These are phyloP conservation scores for Kalanchoe fedtschenkoi DNA, from an alignment of 164 flowering plant genomes.

Conservation along the genomic window DNA sequence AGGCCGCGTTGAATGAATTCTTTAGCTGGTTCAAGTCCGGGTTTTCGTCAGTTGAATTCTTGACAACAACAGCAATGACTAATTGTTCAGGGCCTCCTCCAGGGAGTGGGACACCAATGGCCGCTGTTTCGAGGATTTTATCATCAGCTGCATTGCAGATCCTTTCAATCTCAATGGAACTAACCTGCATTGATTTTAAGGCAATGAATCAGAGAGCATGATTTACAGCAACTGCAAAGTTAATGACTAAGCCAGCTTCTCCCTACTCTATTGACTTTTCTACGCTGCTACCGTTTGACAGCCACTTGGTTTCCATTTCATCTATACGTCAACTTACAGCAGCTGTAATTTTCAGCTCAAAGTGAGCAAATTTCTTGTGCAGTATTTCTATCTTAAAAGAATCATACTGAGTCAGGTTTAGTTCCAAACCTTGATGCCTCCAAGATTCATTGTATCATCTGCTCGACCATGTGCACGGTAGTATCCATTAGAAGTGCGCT, in stretches of 20 bases:
- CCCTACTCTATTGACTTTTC: no score
- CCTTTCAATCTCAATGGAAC: conserved; percentile 93
- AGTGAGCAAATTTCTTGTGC: no score
- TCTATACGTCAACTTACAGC: no score
- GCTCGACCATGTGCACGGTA: conserved; percentile 96
- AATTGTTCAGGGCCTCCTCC: conserved; percentile 88
- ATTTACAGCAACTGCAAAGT: no score
- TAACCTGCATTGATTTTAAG: conserved; percentile 35
- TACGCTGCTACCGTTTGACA: no score
- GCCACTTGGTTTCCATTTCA: no score
- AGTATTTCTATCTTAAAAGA: neutral
- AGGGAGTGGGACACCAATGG: conserved; percentile 77
- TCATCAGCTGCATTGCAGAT: conserved; percentile 56
- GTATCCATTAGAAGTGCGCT: conserved; percentile 68
- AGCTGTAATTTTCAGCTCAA: no score
- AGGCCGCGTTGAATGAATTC: conserved; percentile 49
- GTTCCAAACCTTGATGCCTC: conserved; percentile 77
- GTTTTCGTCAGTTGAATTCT: conserved; percentile 20
- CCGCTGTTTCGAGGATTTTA: conserved; percentile 74
- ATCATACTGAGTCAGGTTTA: neutral
- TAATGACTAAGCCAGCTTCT: no score
- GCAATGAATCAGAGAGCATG: neutral
- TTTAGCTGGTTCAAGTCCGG: conserved; percentile 37
- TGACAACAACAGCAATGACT: conserved; percentile 73
- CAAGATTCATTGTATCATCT: conserved; percentile 99